Evolutionary conservation across 306 rosid species (phyloP).

Genomic region (Amphicarpaea edgeworthii): DNA sequence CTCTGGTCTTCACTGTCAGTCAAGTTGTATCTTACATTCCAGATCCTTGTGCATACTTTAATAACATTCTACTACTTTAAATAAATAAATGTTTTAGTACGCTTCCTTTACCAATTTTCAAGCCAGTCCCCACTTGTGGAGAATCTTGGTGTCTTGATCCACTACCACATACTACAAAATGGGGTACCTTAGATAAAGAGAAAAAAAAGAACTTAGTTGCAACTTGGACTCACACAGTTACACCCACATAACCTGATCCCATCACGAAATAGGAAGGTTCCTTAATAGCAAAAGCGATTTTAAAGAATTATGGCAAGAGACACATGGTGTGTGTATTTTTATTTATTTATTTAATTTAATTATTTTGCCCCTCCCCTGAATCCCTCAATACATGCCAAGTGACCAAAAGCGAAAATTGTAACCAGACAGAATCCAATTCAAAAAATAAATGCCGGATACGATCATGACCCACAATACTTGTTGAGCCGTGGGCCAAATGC

Average conservation of each 20-base stretch:
- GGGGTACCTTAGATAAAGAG: not conserved
- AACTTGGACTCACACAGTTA: constrained; percentile 20
- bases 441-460: constrained; percentile 31
- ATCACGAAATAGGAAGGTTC: constrained; percentile 31
- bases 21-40: constrained; percentile 18
- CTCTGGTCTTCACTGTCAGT: not conserved
- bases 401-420: constrained; percentile 27
- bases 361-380: not conserved
- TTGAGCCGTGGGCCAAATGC: constrained; percentile 44
- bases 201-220: not conserved
- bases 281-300: not conserved
- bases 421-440: constrained; percentile 46
- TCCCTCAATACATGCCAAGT: constrained; percentile 26
- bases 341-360: no score
- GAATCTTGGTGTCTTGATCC: constrained; percentile 40
- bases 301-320: not conserved
- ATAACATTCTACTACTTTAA: not conserved
- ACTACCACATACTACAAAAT: not conserved
- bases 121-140: constrained; percentile 24
- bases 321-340: not conserved
- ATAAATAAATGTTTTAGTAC: not conserved
- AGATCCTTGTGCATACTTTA: not conserved
- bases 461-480: constrained; percentile 47
- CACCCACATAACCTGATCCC: not conserved
- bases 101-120: constrained; percentile 23